Base-by-base conservation (phyloP, 176 grass and related monocot genomes). In the Musa troglodytarum region DNA sequence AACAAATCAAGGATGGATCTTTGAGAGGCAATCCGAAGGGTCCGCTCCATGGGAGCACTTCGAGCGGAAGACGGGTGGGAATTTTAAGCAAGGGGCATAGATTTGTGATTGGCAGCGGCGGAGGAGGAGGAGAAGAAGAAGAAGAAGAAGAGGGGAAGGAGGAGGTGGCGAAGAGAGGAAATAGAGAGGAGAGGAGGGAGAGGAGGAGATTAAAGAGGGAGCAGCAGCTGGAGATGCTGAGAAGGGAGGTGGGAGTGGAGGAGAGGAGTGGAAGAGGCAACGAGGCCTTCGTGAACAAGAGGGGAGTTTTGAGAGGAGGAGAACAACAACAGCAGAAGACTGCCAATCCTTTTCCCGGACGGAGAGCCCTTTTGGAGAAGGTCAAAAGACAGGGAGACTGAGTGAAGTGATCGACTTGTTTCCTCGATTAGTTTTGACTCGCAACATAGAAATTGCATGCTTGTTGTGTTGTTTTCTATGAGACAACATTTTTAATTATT, bases 131-230 rank as follows among this genome's bases (percentile, higher is more conserved):
- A 56, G 9, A 10, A 2, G 78, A 54, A 0, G 64, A 71, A 23
- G 65, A 55, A 22, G 67, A 50, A 4, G 54, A 17, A 1, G 43
- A 71, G 69, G 57, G 52, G 55, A 28, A 9, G 24, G 23, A 29
- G 63, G 51, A 8, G 50, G 50, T 14, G 11, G 81, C 19, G 43
- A 82, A 80, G 81, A 21, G 54, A 57, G 15, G 52, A 25, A 74
- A 28, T 53, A 74, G 8, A 54, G 79, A 84, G n/a, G 83, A 86
- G 73, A 80, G 81, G 70, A 74, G 81, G 80, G 86, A 86, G 53
- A 81, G 83, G 61, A 76, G 77, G 63, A 62, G 78, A 78, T 0
- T 58, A 9, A 88, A 68, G 65, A 85, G 86, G 83, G 78, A 79
- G 55, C 79, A 77, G 26, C 76, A 86, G 55, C 61, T 82, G 34